phyloP scores from a whole-genome alignment of 177 flowering plant genomes.

The Tripterygium wilfordii region DNA sequence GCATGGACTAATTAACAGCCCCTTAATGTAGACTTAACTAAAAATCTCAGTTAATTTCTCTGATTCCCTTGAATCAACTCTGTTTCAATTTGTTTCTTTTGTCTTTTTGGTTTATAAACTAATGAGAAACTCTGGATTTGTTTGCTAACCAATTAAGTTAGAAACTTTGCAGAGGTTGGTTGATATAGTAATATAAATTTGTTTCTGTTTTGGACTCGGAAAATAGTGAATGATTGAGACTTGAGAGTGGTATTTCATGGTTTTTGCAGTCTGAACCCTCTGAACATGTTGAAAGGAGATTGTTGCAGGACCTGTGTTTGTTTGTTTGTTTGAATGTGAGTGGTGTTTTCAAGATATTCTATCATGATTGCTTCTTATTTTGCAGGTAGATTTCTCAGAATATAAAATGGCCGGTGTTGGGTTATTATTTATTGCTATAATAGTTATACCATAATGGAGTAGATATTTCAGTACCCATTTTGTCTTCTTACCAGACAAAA shows the following conservation, averaged over 20 bases:
- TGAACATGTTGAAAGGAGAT: constrained; percentile 4
- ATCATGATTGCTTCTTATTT: constrained; percentile 31
- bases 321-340: constrained; percentile 6
- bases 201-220: constrained; percentile 4
- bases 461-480: constrained; percentile 25
- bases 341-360: constrained; percentile 33
- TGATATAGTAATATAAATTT: too few relatives aligned
- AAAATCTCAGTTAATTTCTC: constrained; percentile 1
- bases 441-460: too few relatives aligned
- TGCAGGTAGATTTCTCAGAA: constrained; percentile 20
- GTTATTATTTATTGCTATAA: too few relatives aligned
- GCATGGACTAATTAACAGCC: constrained; percentile 64
- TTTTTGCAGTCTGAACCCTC: constrained; percentile 18
- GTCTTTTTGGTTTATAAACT: constrained; percentile 9
- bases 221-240: constrained; percentile 11
- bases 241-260: constrained; percentile 25
- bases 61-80: constrained; percentile 12
- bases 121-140: constrained; percentile 18
- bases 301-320: constrained; percentile 8
- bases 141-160: too few relatives aligned
- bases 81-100: not conserved
- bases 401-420: too few relatives aligned
- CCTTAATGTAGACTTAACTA: constrained; percentile 41
- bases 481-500: constrained; percentile 15
- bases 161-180: too few relatives aligned